Evolutionary conservation across 129 eudicot species (phyloP), one percentile per base, ranked within the genome.

Genomic region (Lactuca saligna): DNA sequence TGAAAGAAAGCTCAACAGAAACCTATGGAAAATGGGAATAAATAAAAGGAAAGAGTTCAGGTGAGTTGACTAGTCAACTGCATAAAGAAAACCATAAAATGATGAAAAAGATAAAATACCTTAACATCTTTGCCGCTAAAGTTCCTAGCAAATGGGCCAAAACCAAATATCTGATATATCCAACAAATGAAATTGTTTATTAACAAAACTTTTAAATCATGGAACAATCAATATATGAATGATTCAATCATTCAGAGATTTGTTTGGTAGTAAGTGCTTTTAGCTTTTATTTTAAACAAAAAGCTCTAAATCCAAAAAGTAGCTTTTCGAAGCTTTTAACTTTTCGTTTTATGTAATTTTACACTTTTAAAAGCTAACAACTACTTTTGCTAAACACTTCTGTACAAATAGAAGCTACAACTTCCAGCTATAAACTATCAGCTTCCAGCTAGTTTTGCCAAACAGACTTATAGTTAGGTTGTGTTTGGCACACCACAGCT

Each of bases 1-100:
- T 91, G 54, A 91, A 91, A 46, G 98, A 88, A 55, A 91, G 85
- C 65, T 91, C 95, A 62, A 88, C 68, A 6, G 86, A 6, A 56
- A 79, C 91, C 95, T 87, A 38, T 14, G 33, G 31, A 49, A 9
- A 58, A 49, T 3, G 55, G 20, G 15, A 12, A 46, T 35, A 7
- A 3, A 50, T 16, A 17, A 3, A 41, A n/a, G 50, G 5, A 25
- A 20, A 42, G 11, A 25, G 4, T 12, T 49, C 8, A 61, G 10
- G 54, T 54, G 60, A 66, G 14, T 60, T 54, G 61, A 32, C 49
- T 4, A 65, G 44, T 51, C 8, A 9, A 68, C 51, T 17, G 37
- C 66, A 72, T 38, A 37, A 41, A 33, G 61, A 65, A 48, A 58
- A 39, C 56, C 35, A 38, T 44, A 16, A 72, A 33, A 6, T 5